Evolutionary conservation across 768 basidiomycete species (phyloP).

Genomic region (Phylloporus scabripes): DNA sequence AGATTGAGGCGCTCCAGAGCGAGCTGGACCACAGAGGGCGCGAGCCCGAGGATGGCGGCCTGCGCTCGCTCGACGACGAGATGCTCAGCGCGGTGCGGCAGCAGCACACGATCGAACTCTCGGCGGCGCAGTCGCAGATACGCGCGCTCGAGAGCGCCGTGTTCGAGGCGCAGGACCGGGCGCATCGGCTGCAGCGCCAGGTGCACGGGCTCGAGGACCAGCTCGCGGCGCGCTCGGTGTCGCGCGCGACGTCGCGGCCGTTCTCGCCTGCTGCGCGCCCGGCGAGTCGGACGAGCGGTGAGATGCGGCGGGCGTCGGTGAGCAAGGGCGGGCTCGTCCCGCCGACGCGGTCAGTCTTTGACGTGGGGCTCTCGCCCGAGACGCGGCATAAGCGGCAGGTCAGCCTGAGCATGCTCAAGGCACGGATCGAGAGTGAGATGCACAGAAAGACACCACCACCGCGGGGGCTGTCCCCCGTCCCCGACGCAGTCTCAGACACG

Average conservation of each 20-base stretch:
- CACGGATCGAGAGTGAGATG: slow-evolving; percentile 77
- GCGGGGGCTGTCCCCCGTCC: slow-evolving; percentile 52
- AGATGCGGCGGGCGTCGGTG: slow-evolving; percentile 36
- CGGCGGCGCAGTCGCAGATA: slow-evolving; percentile 72
- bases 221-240: slow-evolving; percentile 42
- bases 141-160: slow-evolving; percentile 67
- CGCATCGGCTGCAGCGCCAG: slow-evolving; percentile 65
- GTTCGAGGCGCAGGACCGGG: slow-evolving; percentile 66
- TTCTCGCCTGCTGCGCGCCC: slow-evolving; percentile 35
- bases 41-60: slow-evolving; percentile 40
- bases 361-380: slow-evolving; percentile 66
- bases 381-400: slow-evolving; percentile 77
- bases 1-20: slow-evolving; percentile 62
- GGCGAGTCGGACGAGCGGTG: slow-evolving; percentile 35
- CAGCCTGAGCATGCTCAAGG: slow-evolving; percentile 85
- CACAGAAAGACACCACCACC: slow-evolving; percentile 46
- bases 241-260: slow-evolving; percentile 39
- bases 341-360: slow-evolving; percentile 54
- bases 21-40: slow-evolving; percentile 70
- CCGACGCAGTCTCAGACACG: slow-evolving; percentile 23
- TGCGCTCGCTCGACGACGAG: slow-evolving; percentile 66
- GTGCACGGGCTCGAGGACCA: slow-evolving; percentile 62
- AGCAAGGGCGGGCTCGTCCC: slow-evolving; percentile 32
- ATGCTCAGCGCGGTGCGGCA: slow-evolving; percentile 63
- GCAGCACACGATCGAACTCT: slow-evolving; percentile 76